A percentile compares a stretch with the other conserved stretches of the same genome.
These are phyloP conservation scores for Kalmusia sp. DNA, from an alignment of 2,329 filamentous ascomycete species.

Conservation along the genomic window DNA sequence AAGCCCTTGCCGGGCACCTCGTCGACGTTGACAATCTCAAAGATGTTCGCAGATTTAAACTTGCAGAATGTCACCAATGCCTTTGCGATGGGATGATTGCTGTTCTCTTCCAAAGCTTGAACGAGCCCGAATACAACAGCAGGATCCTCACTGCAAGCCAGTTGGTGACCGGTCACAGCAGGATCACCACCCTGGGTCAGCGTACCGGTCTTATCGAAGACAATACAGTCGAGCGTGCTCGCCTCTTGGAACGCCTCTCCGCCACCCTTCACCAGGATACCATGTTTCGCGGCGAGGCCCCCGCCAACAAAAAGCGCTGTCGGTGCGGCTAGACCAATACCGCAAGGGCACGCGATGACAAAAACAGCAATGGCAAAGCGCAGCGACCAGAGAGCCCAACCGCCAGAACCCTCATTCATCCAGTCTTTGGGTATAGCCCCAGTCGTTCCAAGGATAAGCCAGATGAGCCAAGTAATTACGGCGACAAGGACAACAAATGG, in stretches of 20 bases:
- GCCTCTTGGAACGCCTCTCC: constrained; percentile 88
- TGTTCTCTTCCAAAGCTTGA: constrained; percentile 71
- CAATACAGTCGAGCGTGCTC: constrained; percentile 76
- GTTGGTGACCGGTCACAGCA: constrained; percentile 64
- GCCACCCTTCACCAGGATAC: constrained; percentile 83
- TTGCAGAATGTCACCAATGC: constrained; percentile 71
- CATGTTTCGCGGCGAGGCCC: constrained; percentile 78
- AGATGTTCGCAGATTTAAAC: constrained; percentile 14
- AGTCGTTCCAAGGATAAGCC: constrained; percentile 70
- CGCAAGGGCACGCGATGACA: constrained; percentile 85
- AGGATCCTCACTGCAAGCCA: constrained; percentile 36
- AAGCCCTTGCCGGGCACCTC: constrained; percentile 77
- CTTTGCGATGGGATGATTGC: constrained; percentile 76
- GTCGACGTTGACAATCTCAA: constrained; percentile 54
- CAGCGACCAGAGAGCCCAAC: constrained; percentile 76
- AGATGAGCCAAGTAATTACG: constrained; percentile 73
- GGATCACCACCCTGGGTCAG: constrained; percentile 77
- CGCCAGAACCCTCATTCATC: constrained; percentile 61
- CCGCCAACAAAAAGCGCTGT: constrained; percentile 85
- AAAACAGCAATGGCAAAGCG: constrained; percentile 88
- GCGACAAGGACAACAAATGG: constrained; percentile 74
- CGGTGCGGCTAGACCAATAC: constrained; percentile 82
- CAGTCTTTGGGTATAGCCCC: constrained; percentile 65
- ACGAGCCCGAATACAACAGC: constrained; percentile 60
- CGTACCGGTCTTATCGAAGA: constrained; percentile 91